phyloP scores from a whole-genome alignment of 2,329 filamentous ascomycete genomes.

The Neoscytalidium dimidiatum region DNA sequence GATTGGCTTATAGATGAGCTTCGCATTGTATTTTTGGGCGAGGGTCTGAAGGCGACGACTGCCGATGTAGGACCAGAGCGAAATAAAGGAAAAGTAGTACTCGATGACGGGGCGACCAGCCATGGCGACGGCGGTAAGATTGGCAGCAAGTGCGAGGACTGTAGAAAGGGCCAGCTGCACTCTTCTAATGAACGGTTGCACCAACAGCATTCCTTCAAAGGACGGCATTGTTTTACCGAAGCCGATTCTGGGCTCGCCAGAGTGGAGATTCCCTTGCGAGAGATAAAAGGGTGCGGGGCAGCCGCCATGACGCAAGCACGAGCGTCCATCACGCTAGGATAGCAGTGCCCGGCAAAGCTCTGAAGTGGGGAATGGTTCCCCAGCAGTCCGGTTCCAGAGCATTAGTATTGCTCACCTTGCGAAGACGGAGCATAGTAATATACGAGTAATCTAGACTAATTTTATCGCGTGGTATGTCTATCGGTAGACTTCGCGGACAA shows the following conservation, averaged over 20 bases:
- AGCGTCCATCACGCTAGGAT: neutral
- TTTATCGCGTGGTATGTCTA: too few species aligned
- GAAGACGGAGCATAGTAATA: too few species aligned
- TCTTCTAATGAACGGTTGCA: too few species aligned
- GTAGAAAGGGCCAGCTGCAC: too few species aligned
- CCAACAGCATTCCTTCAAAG: too few species aligned
- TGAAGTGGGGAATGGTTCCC: neutral
- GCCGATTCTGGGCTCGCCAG: neutral
- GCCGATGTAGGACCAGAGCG: constrained; percentile 34
- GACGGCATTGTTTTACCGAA: neutral
- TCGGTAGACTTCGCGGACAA: too few species aligned
- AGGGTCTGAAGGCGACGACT: constrained; percentile 29
- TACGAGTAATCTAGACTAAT: too few species aligned
- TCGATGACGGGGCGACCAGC: neutral
- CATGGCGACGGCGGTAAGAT: neutral
- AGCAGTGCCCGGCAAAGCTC: neutral
- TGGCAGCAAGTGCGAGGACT: neutral
- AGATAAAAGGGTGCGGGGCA: neutral
- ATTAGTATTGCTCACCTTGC: too few species aligned
- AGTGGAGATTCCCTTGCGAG: neutral
- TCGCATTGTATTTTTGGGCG: constrained; percentile 26
- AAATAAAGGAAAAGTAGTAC: constrained; percentile 35
- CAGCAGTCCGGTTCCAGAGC: too few species aligned
- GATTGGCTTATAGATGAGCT: constrained; percentile 33
- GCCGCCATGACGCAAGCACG: neutral